These are phyloP conservation scores for Babesia bovis DNA, from an alignment of 169 alveolate species.

Conservation along the genomic window DNA sequence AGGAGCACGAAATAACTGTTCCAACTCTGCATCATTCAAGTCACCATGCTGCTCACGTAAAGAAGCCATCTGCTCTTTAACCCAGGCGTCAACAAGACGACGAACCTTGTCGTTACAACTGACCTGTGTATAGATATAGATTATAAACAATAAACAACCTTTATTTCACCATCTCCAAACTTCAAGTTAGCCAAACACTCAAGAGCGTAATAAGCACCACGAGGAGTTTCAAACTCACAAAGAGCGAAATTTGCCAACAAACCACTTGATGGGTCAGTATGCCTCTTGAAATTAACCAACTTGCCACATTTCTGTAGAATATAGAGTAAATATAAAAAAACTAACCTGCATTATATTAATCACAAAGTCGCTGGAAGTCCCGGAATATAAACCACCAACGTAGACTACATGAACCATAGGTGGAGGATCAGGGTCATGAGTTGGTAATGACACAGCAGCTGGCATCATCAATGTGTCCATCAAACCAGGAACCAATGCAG, in stretches of 20 bases:
- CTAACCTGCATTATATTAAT: slow-evolving; percentile 64
- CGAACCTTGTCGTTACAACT: slow-evolving; percentile 66
- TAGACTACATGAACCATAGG: slow-evolving; percentile 54
- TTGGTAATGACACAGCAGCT: slow-evolving; percentile 35
- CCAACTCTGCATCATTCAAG: slow-evolving; percentile 34
- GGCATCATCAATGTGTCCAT: slow-evolving; percentile 61
- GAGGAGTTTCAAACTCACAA: slow-evolving; percentile 62
- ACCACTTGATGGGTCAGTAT: slow-evolving; percentile 66
- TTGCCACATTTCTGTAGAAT: slow-evolving; percentile 58
- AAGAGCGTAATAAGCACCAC: slow-evolving; percentile 63
- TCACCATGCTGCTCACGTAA: slow-evolving; percentile 31
- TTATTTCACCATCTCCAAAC: slow-evolving; percentile 37
- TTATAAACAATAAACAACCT: slow-evolving; percentile 23
- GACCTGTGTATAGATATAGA: slow-evolving; percentile 1
- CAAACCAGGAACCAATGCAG: slow-evolving; percentile 33
- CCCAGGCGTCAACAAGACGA: slow-evolving; percentile 58
- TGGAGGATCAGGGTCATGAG: slow-evolving; percentile 48
- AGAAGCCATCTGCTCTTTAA: slow-evolving; percentile 17
- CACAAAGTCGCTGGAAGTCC: slow-evolving; percentile 54
- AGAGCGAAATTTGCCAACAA: slow-evolving; percentile 57
- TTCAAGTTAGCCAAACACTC: slow-evolving; percentile 38
- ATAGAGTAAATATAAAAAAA: not conserved
- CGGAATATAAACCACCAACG: slow-evolving; percentile 58
- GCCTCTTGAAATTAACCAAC: slow-evolving; percentile 44
- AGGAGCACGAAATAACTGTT: slow-evolving; percentile 26